Evolutionary conservation across 345 rosid species (phyloP).

Genomic region (Pseudoturritis turrita): DNA sequence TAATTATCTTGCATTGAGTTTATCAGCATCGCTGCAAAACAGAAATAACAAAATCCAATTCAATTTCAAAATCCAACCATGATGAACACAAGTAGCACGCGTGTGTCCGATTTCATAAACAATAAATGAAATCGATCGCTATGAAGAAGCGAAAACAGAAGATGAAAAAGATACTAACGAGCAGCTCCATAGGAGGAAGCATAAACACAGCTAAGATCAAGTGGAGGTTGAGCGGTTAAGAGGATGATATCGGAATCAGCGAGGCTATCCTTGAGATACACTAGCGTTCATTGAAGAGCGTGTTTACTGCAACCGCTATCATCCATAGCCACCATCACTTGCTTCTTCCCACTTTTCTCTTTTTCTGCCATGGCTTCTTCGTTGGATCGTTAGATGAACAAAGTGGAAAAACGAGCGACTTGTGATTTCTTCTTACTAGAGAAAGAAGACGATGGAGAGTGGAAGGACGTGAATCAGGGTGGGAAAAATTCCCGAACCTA

Average conservation of each 20-base stretch:
- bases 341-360: constrained; percentile 43
- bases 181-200: constrained; percentile 56
- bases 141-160: no score
- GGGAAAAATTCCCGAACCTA: no score
- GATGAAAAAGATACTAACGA: no score
- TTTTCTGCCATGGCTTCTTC: constrained; percentile 19
- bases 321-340: constrained; percentile 81
- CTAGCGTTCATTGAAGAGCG: constrained; percentile 57
- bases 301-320: no score
- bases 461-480: no score
- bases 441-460: no score
- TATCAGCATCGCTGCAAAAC: constrained; percentile 49
- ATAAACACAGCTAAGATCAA: constrained; percentile 41
- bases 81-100: no score
- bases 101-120: no score
- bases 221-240: constrained; percentile 48
- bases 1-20: constrained; percentile 44
- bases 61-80: background rate
- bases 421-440: no score
- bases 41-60: background rate
- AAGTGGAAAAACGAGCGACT: no score
- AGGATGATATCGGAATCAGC: constrained; percentile 45
- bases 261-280: constrained; percentile 39
- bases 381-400: no score
- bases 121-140: background rate